Conservation (phyloP, 208 protist genomes). For the Acanthamoeba sp. region DNA sequence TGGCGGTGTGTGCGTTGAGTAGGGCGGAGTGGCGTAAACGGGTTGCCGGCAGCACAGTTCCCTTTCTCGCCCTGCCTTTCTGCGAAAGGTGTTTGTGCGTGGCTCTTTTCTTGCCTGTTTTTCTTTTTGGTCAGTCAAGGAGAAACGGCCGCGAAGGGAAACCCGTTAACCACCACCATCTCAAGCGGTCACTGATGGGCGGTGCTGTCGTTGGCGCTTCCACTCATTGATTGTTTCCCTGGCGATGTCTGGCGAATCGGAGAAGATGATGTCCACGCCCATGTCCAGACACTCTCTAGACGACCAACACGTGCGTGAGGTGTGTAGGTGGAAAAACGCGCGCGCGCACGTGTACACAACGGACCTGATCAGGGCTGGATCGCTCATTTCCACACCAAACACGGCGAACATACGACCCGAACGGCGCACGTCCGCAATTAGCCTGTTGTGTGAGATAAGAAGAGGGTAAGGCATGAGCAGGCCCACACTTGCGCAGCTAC, state of each 20-base stretch:
- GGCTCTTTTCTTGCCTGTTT: too few species aligned
- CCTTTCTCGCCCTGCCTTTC: too few species aligned
- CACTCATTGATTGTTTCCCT: not conserved
- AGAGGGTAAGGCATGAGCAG: not conserved
- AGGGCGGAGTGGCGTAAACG: too few species aligned
- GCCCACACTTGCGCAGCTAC: not conserved
- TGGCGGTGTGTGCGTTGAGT: too few species aligned
- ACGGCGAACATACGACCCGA: slow-evolving; percentile 50
- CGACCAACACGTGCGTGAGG: not conserved
- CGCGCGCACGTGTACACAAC: not conserved
- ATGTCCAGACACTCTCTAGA: slow-evolving; percentile 43
- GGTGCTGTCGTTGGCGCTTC: not conserved
- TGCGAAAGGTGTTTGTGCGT: too few species aligned
- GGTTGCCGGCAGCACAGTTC: too few species aligned
- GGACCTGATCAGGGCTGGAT: slow-evolving; percentile 11
- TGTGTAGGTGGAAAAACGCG: not conserved
- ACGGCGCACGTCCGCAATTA: not conserved
- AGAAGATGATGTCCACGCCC: slow-evolving; percentile 67
- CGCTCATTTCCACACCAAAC: slow-evolving; percentile 43
- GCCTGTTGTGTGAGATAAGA: not conserved
- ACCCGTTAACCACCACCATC: too few species aligned
- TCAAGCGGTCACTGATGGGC: not conserved
- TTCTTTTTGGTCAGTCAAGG: too few species aligned
- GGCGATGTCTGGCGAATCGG: not conserved
- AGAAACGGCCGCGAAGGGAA: too few species aligned